Evolutionary conservation across 768 basidiomycete species (phyloP).

Genomic region (Lactarius indigo): DNA sequence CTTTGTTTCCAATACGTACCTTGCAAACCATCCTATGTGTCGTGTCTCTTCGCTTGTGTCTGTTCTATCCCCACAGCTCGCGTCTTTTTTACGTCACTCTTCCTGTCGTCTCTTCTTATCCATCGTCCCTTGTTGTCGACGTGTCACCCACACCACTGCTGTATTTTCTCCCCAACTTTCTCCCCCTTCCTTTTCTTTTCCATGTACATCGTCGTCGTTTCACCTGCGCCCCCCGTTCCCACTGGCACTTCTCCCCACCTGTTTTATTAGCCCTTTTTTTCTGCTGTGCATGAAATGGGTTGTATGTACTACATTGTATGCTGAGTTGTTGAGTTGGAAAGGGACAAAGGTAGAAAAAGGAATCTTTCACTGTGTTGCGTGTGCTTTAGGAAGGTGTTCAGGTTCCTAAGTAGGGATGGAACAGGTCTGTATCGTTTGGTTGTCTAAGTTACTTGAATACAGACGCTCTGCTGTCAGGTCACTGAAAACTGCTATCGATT

Average conservation of each 20-base stretch:
- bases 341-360: background rate
- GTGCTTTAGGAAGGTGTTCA: background rate
- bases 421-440: too few species aligned
- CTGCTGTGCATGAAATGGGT: slow-evolving; percentile 6
- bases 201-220: background rate
- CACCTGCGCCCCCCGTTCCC: background rate
- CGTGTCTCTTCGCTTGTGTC: background rate
- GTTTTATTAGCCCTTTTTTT: slow-evolving; percentile 7
- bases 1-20: slow-evolving; percentile 1
- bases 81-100: background rate
- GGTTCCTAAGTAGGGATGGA: background rate
- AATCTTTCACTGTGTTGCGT: background rate
- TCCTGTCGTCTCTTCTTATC: slow-evolving; percentile 7
- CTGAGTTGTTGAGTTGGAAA: background rate
- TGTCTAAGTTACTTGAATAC: too few species aligned
- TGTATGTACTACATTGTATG: slow-evolving; percentile 13
- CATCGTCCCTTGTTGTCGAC: slow-evolving; percentile 1
- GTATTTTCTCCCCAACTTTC: slow-evolving; percentile 1
- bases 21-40: slow-evolving; percentile 7
- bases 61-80: background rate
- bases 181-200: background rate
- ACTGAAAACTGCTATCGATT: too few species aligned
- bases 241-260: background rate
- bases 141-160: slow-evolving; percentile 14
- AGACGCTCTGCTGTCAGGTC: too few species aligned